Base-by-base conservation (phyloP, 1,284 basidiomycete species). In the Pascua guehoae region DNA sequence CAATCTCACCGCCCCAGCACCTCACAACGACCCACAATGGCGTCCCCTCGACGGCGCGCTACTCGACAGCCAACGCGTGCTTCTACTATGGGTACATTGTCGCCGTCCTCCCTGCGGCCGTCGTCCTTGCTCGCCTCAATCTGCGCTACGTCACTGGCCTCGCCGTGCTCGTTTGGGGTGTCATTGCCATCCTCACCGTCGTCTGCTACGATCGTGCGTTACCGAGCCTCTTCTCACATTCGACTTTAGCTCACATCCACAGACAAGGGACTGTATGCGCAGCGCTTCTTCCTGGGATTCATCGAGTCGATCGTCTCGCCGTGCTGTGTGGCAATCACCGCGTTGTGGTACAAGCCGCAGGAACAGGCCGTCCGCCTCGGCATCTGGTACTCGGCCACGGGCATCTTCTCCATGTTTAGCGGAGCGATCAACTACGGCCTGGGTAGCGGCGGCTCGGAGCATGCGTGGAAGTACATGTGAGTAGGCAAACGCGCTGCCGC, bases 1-100 rank as follows among this genome's bases (percentile, higher is more conserved):
- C 38, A 17, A 14, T 38, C 36, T 17, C 16, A 5, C 16, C 7
- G n/a, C 40, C n/a, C 45, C 43, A 71, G 66, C 51, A 68, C 45
- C 66, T 79, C 5, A 64, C 68, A 1, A 65, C 71, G 9, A 72
- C 61, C 10, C 62, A 70, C 51, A 69, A 74, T 40, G 72, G 74
- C 4, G 71, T 72, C 8, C 60, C 65, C 0, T 70, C 67, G 12
- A 79, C 78, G 9, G 62, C 72, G 14, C 54, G 73, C 41, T 74
- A 77, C 61, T 69, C 70, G 14, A 73, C 76, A 8, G 76, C 76
- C 16, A 72, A 67, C 5, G 73, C 75, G n/a, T 45, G 63, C 67
- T 82, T 82, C 71, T 82, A 82, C 69, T 80, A 75, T 62, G 80
- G 80, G n/a, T 81, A 79, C 66, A 75, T 80, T 51, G 73, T 75